A percentile compares a stretch with the other conserved stretches of the same genome.
These are phyloP conservation scores for Coemansia sp. DNA, from an alignment of 192 early-diverging fungal species.

Conservation along the genomic window DNA sequence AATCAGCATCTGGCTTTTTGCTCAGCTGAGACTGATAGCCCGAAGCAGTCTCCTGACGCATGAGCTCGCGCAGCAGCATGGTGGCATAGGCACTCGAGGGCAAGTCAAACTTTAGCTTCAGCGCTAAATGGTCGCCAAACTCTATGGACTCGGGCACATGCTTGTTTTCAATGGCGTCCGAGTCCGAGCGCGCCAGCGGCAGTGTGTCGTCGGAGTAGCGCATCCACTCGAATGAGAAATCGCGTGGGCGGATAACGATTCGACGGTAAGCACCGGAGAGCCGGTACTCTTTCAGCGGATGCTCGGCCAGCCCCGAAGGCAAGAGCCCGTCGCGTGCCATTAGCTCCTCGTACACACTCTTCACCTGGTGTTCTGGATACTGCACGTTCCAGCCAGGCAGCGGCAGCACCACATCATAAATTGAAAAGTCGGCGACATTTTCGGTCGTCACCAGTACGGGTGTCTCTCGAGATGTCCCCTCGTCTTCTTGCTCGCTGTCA, in stretches of 20 bases:
- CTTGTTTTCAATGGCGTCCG: slow-evolving; percentile 57
- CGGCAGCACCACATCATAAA: slow-evolving; percentile 90
- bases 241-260: slow-evolving; percentile 57
- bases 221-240: slow-evolving; percentile 61
- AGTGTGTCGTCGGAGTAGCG: slow-evolving; percentile 60
- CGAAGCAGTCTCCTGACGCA: slow-evolving; percentile 60
- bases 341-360: slow-evolving; percentile 59
- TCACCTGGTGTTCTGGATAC: slow-evolving; percentile 76
- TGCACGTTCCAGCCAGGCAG: slow-evolving; percentile 73
- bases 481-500: slow-evolving; percentile 10
- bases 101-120: slow-evolving; percentile 75
- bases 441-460: slow-evolving; percentile 63
- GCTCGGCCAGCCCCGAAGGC: slow-evolving; percentile 57
- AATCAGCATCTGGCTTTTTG: too few relatives aligned
- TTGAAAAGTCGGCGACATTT: slow-evolving; percentile 64
- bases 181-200: slow-evolving; percentile 61
- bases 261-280: slow-evolving; percentile 65
- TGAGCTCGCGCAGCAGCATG: slow-evolving; percentile 92
- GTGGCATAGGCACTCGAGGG: slow-evolving; percentile 88
- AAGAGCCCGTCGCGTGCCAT: slow-evolving; percentile 74
- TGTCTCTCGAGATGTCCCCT: slow-evolving; percentile 12
- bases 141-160: slow-evolving; percentile 29
- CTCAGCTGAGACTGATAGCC: slow-evolving; percentile 51
- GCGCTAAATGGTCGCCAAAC: slow-evolving; percentile 68
- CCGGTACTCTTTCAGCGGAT: slow-evolving; percentile 59